Evolutionary conservation across 768 basidiomycete genomes (phyloP), one percentile per base, ranked within the genome.

Genomic region (Trametes elegans): DNA sequence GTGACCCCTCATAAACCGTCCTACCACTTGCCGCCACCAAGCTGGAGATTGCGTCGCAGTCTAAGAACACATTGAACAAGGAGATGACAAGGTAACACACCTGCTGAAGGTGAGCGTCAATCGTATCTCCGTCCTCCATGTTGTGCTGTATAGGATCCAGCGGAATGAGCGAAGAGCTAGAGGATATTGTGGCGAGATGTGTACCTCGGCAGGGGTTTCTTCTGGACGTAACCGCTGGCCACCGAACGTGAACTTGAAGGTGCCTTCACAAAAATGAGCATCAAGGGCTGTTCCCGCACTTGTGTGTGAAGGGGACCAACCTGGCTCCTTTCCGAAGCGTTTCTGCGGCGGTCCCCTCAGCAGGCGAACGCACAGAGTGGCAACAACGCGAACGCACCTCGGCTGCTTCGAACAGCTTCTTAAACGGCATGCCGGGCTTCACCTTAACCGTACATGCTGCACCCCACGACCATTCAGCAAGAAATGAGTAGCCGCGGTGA

Each of bases 401-500:
- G 2, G 82, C 81, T 14, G 83, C 85, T 16, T 82, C 76, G 53
- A 88, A 87, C 23, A 87, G 80, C 68, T 87, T 87, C 34, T 71
- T 66, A 60, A 88, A 85, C n/a, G 74, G 72, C 75, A 80, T 87
- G 31, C 79, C 80, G 1, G 75, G 57, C 56, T 83, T 86, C 10
- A 87, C 85, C 66, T 87, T 87, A 4, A 88, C 79, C 5, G 81
- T 84, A 27, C 85, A 81, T 8, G 76, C 86, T 88, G 29, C 28
- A 34, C 21, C 31, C 23, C 56, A 32, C 58, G 58, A 14, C 19
- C 7, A 48, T 24, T 39, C 21, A 18, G 21, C 28, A 21, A 39
- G 40, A 24, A 41, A n/a, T n/a, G n/a, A n/a, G n/a, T n/a, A n/a
- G n/a, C n/a, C n/a, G n/a, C n/a, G n/a, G n/a, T n/a, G n/a, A n/a